Percentiles rank a stretch among this genome's conserved stretches.
These are phyloP conservation scores for Pseudogymnoascus destructans DNA, from an alignment of 2,329 filamentous ascomycete genomes.

Conservation along the genomic window DNA sequence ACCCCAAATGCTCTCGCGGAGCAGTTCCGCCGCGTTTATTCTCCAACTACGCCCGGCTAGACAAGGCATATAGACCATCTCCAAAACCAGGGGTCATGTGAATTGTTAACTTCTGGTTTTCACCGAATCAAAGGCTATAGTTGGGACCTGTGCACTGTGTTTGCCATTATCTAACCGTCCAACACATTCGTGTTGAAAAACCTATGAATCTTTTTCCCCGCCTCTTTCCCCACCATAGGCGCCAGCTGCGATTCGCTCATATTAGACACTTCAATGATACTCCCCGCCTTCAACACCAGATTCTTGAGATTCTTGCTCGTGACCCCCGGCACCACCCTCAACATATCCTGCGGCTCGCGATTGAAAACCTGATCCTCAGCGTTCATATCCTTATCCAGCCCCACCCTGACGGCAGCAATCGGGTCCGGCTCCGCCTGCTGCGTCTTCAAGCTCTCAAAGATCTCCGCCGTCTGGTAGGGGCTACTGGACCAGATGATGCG, in stretches of 20 bases:
- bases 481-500: slow-evolving; percentile 89
- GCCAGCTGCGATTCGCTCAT: slow-evolving; percentile 63
- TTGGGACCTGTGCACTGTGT: neutral
- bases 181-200: slow-evolving; percentile 54
- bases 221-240: slow-evolving; percentile 62
- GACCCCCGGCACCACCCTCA: slow-evolving; percentile 72
- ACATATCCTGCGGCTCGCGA: slow-evolving; percentile 78
- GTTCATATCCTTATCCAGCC: slow-evolving; percentile 51
- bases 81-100: neutral
- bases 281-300: slow-evolving; percentile 60
- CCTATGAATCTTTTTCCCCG: slow-evolving; percentile 58
- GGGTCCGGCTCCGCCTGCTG: slow-evolving; percentile 85
- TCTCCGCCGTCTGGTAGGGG: slow-evolving; percentile 93
- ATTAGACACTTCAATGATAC: slow-evolving; percentile 72
- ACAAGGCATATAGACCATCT: neutral
- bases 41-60: neutral
- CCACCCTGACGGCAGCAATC: slow-evolving; percentile 69
- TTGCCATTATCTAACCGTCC: slow-evolving; percentile 2
- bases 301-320: slow-evolving; percentile 64
- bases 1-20: neutral
- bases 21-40: neutral
- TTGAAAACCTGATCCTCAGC: slow-evolving; percentile 64
- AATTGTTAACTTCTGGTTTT: neutral
- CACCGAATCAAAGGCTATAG: neutral
- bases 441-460: slow-evolving; percentile 86